Evolutionary conservation across 148 eudicot genomes (phyloP), one percentile per base, ranked within the genome.

Genomic region (Linanthus parryae): DNA sequence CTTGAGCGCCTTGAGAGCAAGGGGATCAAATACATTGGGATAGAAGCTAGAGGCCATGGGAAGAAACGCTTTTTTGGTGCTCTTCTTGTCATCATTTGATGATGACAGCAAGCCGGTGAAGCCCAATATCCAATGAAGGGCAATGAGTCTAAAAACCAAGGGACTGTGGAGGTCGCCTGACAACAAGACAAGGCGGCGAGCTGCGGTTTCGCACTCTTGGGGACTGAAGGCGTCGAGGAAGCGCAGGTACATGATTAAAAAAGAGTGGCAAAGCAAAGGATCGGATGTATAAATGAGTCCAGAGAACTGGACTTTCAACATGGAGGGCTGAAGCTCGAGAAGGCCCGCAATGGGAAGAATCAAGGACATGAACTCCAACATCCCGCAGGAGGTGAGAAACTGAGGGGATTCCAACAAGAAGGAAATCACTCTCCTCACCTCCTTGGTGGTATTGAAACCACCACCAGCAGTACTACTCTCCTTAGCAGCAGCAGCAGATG

Each of bases 231-330:
- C 65, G 45, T 82, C 88, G 7, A 64, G 56, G 47, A 79, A 73
- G 62, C 61, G 65, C 45, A 61, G 44, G 62, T 71, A 79, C 74
- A 87, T 50, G 57, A 67, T 72, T 58, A 92, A 54, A 61, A 74
- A 79, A 29, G 79, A 75, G 58, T 92, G 98, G 52, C 84, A 77
- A 40, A 84, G 75, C 81, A 92, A 66, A 23, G 96, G 95, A 57
- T 92, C 77, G 50, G 44, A 81, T 40, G 77, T 75, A 62, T 84
- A 79, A 25, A 87, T 51, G 67, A 92, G 65, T 57, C 98, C 95
- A 2, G 80, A 66, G 33, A 92, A 92, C 72, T 92, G 98, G 58
- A 92, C 90, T 61, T 73, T 92, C 78, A 92, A 68, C 74, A 92
- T 68, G 0, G 98, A 84, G 8, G 71, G 66, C 68, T 92, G 96